Evolutionary conservation across 2,329 filamentous ascomycete species (phyloP), one percentile per base, ranked within the genome.

Genomic region (Blumeria graminis): DNA sequence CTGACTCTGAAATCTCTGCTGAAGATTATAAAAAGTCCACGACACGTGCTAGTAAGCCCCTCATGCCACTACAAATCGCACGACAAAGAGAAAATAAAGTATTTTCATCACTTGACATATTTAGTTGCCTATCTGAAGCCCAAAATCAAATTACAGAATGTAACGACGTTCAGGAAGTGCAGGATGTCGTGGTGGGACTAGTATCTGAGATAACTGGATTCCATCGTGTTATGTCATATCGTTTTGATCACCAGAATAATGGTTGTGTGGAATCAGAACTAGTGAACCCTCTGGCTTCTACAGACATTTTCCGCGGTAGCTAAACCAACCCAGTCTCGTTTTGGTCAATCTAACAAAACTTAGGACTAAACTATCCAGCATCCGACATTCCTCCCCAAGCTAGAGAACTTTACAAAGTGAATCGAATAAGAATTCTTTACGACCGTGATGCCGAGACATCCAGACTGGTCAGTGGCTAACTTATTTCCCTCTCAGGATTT

Each of bases 351-450:
- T 50, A 36, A 56, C 38, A 22, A 13, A 14, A 14, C 3, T 22
- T 28, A 63, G 62, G 62, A 8, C 56, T 63, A 7, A 60, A 92
- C 65, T 94, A 93, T 60, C 88, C 87, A 1, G 87, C 87, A 1
- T 84, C 84, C 0, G 88, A 88, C 68, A 94, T 87, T 57, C 87
- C 81, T 38, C 84, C 78, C 64, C 88, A 92, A 70, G 87, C 82
- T 33, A 78, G 87, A 59, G 86, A 92, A 14, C 69, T 94, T 0
- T 94, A 94, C 70, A 88, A 84, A 65, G 71, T 92, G 62, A 94
- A 94, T 70, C 89, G 86, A 64, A 86, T 94, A 2, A 81, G 87
- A 1, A 73, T 94, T 41, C 73, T 94, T 0, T 93, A 93, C 67
- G 85, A 94, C 65, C 76, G 87, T 33, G 86, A 90, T 56, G 77